Evolutionary conservation across 2,329 filamentous ascomycete species (phyloP), one percentile per base, ranked within the genome.

Genomic region (Pseudocercospora pini-densiflorae): DNA sequence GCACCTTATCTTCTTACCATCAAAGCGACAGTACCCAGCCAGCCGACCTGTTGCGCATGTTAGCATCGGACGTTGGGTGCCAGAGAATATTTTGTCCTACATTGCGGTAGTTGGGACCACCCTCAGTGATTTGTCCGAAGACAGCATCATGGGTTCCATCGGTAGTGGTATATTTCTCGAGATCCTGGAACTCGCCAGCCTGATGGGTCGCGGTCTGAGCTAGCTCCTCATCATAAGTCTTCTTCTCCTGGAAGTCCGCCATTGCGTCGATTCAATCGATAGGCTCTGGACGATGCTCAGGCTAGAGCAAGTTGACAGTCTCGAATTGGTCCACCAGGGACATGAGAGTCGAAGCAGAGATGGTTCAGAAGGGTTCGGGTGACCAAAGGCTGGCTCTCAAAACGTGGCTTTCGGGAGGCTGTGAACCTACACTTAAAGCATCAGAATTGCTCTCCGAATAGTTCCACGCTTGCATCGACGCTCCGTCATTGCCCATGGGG

Each of bases 21-120:
- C 31, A 83, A 74, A 21, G 77, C 79, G 0, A 76, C 71, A 9
- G 82, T 82, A 27, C 80, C 81, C 1, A 80, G 61, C 81, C 80
- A 84, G 60, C 80, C 80, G 54, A 68, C 66, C 66, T 68, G 49
- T 14, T 16, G 8, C 19, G 51, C 31, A 12, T 7, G 36, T 66
- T 43, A 66, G 29, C 21, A 43, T 33, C 12, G 31, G 9, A 9
- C n/a, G 16, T 47, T 14, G 33, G 31, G 31, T 16, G 40, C 2
- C 14, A 21, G 16, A 14, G 61, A 59, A 59, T 40, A 62, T 59
- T 12, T 81, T 77, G 24, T 53, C 64, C 31, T 33, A 33, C 31
- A 12, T 33, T 33, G 31, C 31, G 31, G 57, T 70, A 70, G 40
- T 70, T 60, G 19, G 68, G 68, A 7, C 66, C 68, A 58, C 61